Evolutionary conservation across 495 filamentous ascomycete genomes (phyloP).

Genomic region (Penicillium cosmopolitanum): DNA sequence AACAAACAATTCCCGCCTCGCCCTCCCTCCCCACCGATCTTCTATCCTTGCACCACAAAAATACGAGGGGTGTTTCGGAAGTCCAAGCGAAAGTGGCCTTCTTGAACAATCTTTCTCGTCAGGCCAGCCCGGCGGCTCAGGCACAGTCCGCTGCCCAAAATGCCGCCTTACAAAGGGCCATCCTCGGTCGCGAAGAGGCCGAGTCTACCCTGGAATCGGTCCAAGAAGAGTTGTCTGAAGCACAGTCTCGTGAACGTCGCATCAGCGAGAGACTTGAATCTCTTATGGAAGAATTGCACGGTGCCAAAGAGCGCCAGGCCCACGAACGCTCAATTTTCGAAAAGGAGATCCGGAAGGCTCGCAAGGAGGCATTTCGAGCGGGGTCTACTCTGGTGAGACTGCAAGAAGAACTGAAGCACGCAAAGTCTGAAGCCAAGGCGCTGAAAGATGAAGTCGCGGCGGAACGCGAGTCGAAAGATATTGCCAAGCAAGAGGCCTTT

Average conservation of each 20-base stretch:
- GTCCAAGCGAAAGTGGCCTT: slow-evolving; percentile 86
- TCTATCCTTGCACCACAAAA: slow-evolving; percentile 41
- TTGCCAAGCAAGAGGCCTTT: slow-evolving; percentile 77
- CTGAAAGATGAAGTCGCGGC: slow-evolving; percentile 57
- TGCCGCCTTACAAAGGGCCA: slow-evolving; percentile 76
- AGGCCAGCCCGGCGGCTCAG: slow-evolving; percentile 62
- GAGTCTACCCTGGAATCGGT: slow-evolving; percentile 55
- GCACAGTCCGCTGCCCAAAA: slow-evolving; percentile 52
- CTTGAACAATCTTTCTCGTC: slow-evolving; percentile 72
- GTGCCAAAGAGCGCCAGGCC: slow-evolving; percentile 72
- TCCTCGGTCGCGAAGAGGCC: slow-evolving; percentile 83
- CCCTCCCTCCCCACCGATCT: slow-evolving; percentile 55
- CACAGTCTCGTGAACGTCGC: slow-evolving; percentile 69
- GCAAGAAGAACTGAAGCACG: slow-evolving; percentile 80
- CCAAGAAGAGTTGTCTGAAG: slow-evolving; percentile 70
- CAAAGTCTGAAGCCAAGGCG: slow-evolving; percentile 55
- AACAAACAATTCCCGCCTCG: slow-evolving; percentile 60
- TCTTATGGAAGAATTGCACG: slow-evolving; percentile 76
- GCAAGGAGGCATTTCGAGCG: slow-evolving; percentile 84
- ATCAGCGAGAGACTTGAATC: slow-evolving; percentile 78
- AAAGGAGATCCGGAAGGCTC: slow-evolving; percentile 79
- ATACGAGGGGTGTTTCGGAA: slow-evolving; percentile 60
- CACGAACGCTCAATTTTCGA: slow-evolving; percentile 77
- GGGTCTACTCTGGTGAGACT: slow-evolving; percentile 75
- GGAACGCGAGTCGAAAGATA: slow-evolving; percentile 53